Base-by-base conservation (phyloP, 805 yeast genomes). In the Yarrowia alimentaria region DNA sequence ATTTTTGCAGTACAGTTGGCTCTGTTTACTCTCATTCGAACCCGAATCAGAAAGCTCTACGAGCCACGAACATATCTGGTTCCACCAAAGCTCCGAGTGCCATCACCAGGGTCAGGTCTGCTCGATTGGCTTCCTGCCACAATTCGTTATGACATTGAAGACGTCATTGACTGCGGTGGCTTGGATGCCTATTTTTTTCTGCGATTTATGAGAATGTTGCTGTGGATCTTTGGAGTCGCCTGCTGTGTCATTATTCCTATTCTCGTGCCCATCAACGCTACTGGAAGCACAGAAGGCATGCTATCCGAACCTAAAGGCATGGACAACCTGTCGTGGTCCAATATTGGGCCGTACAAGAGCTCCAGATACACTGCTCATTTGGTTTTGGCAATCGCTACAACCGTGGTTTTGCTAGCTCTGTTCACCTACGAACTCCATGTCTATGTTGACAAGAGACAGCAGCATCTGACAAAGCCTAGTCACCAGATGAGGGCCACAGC, bases 181-280 rank as follows among this genome's bases (percentile, higher is more conserved):
- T 61, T 85, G 6, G 96, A 88, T 63, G 80, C 89, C 0, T 86
- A 83, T 61, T 81, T 83, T 60, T 82, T 85, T 56, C 58, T 86
- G 2, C 64, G 95, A 43, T 86, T 76, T 58, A 60, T 87, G 37
- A 63, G 69, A 42, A 66, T 81, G 4, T 59, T 84, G 9, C 60
- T 78, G 24, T 54, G 74, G 1, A 69, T 82, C 37, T 83, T 82
- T 59, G 57, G 68, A 1, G 71, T 74, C 0, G 62, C 83, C 17
- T 81, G 86, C 0, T 47, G 75, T 0, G 53, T 83, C 9, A 77
- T 79, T 51, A 65, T 84, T 20, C 76, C 86, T 0, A 65, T 83
- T 0, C 66, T 88, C 24, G 58, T 85, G 2, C 90, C 93, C 0
- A 68, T 86, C 1, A 87, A 87, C 62, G 62, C 67, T 40, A 65